phyloP scores from a whole-genome alignment of 495 filamentous ascomycete genomes.

The Aspergillus panamensis region DNA sequence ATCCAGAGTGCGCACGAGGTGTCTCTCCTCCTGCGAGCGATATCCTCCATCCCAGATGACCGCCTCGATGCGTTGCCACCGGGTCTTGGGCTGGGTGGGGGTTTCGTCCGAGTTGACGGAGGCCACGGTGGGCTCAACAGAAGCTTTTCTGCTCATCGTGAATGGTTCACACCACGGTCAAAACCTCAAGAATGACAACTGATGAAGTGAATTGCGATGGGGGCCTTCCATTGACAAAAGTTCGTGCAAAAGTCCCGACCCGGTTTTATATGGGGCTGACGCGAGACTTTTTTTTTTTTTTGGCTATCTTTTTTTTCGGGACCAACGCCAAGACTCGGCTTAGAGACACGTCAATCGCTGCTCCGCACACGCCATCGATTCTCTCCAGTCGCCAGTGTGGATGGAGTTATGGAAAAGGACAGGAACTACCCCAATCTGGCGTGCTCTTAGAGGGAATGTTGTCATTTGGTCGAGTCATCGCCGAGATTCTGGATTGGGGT shows the following conservation, averaged over 20 bases:
- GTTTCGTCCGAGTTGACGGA: background rate
- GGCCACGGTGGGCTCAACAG: background rate
- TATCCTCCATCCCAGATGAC: slow-evolving; percentile 8
- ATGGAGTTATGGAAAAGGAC: too few species aligned
- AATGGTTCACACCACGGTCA: background rate
- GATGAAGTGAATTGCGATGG: too few species aligned
- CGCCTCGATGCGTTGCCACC: slow-evolving; percentile 7
- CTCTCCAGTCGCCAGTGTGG: background rate
- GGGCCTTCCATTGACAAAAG: too few species aligned
- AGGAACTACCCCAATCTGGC: background rate
- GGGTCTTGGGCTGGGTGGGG: background rate
- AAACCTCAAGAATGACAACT: background rate
- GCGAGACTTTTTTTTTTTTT: background rate
- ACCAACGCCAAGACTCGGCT: background rate
- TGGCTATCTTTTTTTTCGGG: background rate
- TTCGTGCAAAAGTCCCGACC: background rate
- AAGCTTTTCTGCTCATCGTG: background rate
- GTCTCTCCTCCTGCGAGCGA: slow-evolving; percentile 1
- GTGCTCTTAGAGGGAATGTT: background rate
- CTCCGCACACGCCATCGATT: background rate
- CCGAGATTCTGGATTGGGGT: background rate
- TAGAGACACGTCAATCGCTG: background rate
- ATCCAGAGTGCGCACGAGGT: slow-evolving; percentile 6
- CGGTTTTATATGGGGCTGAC: background rate
- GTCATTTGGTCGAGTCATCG: background rate